These are phyloP conservation scores for Phialophora tarda DNA, from an alignment of 2,329 filamentous ascomycete genomes.

Conservation along the genomic window DNA sequence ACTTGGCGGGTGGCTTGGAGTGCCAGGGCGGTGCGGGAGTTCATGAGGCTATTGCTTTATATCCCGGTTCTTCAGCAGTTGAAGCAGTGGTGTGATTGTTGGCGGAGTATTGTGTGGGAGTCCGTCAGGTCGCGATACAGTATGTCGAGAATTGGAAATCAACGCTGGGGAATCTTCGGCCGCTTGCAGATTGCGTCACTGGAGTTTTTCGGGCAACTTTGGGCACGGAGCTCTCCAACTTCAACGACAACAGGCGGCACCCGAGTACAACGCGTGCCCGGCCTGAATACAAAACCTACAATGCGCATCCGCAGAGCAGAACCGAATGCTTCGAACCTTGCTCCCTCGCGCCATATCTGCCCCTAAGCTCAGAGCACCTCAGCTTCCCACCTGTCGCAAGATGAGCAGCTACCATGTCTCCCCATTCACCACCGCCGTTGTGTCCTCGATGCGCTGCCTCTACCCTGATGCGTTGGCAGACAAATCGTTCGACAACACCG, in stretches of 20 bases:
- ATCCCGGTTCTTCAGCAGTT: background rate
- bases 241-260: background rate
- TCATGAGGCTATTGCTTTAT: constrained; percentile 20
- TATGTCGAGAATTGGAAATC: constrained; percentile 19
- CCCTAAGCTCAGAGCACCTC: constrained; percentile 18
- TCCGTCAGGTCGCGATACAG: background rate
- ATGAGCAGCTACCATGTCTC: constrained; percentile 47
- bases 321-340: constrained; percentile 25
- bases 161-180: constrained; percentile 6
- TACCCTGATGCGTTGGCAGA: constrained; percentile 91
- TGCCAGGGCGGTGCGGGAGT: constrained; percentile 19
- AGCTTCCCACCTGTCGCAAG: constrained; percentile 14
- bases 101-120: background rate
- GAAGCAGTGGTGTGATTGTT: background rate
- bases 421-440: constrained; percentile 71
- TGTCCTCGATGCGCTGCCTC: constrained; percentile 79
- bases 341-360: background rate
- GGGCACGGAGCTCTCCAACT: constrained; percentile 2
- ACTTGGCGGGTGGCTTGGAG: constrained; percentile 19
- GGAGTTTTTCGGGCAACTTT: background rate
- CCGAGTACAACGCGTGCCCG: background rate
- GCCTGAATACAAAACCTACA: background rate
- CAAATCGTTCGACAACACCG: constrained; percentile 95
- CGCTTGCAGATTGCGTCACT: constrained; percentile 22
- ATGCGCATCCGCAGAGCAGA: background rate